Evolutionary conservation across 2,329 filamentous ascomycete genomes (phyloP).

Genomic region (Venturia aucupariae): DNA sequence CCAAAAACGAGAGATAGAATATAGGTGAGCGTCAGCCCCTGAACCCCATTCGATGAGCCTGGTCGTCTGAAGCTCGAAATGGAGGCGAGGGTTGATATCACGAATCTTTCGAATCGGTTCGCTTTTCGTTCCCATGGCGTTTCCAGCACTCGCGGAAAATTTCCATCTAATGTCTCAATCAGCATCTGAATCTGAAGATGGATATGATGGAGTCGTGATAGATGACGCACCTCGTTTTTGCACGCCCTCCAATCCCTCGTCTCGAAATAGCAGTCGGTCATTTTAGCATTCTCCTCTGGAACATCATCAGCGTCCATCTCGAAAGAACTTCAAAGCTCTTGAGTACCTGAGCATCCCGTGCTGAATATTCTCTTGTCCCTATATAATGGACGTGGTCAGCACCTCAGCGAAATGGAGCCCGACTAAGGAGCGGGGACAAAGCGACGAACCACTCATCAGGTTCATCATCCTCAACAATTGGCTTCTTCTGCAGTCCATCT

Average conservation of each 20-base stretch:
- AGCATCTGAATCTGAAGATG: constrained; percentile 16
- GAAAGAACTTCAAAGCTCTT: background rate
- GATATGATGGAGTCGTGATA: constrained; percentile 3
- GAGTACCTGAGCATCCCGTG: constrained; percentile 77
- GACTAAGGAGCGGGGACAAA: constrained; percentile 10
- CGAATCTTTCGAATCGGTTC: constrained; percentile 46
- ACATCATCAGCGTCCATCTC: constrained; percentile 4
- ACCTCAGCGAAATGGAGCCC: background rate
- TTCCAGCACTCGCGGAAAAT: constrained; percentile 89
- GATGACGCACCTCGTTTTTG: constrained; percentile 65
- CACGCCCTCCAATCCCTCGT: constrained; percentile 94
- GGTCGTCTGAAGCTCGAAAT: too few relatives aligned
- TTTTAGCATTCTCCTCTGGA: constrained; percentile 72
- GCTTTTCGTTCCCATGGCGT: constrained; percentile 71
- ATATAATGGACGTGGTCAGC: constrained; percentile 18
- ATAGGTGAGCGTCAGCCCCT: too few relatives aligned
- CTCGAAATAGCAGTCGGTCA: constrained; percentile 94
- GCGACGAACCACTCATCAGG: constrained; percentile 80
- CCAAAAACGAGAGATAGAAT: too few relatives aligned
- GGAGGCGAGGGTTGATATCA: background rate
- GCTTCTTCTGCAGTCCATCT: constrained; percentile 25
- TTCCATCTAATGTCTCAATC: constrained; percentile 59
- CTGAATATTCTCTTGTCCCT: constrained; percentile 98
- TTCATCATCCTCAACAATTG: constrained; percentile 64
- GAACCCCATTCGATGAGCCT: too few relatives aligned